Percentiles rank a stretch among this genome's conserved stretches.
phyloP scores from a whole-genome alignment of 1,284 basidiomycete genomes.

The Neotropicomus parvogracilis region DNA sequence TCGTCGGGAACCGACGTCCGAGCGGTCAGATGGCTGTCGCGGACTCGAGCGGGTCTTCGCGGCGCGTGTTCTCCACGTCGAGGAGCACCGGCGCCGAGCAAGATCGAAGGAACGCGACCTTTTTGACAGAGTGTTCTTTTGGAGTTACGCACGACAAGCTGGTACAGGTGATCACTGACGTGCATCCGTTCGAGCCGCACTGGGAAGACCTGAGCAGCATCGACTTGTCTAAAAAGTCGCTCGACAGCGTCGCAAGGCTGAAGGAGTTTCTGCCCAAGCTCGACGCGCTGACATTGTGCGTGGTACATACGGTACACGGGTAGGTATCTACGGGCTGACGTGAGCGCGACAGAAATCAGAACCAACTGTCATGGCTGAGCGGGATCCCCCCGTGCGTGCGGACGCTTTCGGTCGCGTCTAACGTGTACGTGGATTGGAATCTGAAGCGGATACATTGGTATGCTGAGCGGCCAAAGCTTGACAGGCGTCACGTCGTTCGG shows the following conservation, averaged over 20 bases:
- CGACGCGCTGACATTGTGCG: slow-evolving; percentile 78
- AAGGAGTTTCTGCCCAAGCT: slow-evolving; percentile 92
- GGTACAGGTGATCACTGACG: slow-evolving; percentile 90
- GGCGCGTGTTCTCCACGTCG: slow-evolving; percentile 47
- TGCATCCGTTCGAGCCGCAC: slow-evolving; percentile 91
- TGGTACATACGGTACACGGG: slow-evolving; percentile 20
- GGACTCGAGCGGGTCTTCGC: slow-evolving; percentile 33
- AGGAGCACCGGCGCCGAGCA: slow-evolving; percentile 34
- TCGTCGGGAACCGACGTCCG: slow-evolving; percentile 41
- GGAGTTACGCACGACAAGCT: slow-evolving; percentile 87
- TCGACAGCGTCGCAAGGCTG: slow-evolving; percentile 88
- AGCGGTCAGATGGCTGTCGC: slow-evolving; percentile 30
- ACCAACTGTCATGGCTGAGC: slow-evolving; percentile 83
- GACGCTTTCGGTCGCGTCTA: slow-evolving; percentile 77
- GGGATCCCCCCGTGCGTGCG: slow-evolving; percentile 78
- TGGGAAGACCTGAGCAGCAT: slow-evolving; percentile 84
- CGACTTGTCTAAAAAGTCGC: slow-evolving; percentile 73
- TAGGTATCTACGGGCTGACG: slow-evolving; percentile 16
- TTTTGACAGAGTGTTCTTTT: slow-evolving; percentile 94
- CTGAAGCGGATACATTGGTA: slow-evolving; percentile 15
- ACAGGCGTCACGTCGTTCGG: slow-evolving; percentile 86
- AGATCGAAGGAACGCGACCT: slow-evolving; percentile 63
- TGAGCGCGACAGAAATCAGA: slow-evolving; percentile 59
- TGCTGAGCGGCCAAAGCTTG: slow-evolving; percentile 46
- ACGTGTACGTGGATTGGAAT: slow-evolving; percentile 49